Conservation (phyloP, 805 yeast genomes). For the Monosporozyma yasuniensis region DNA sequence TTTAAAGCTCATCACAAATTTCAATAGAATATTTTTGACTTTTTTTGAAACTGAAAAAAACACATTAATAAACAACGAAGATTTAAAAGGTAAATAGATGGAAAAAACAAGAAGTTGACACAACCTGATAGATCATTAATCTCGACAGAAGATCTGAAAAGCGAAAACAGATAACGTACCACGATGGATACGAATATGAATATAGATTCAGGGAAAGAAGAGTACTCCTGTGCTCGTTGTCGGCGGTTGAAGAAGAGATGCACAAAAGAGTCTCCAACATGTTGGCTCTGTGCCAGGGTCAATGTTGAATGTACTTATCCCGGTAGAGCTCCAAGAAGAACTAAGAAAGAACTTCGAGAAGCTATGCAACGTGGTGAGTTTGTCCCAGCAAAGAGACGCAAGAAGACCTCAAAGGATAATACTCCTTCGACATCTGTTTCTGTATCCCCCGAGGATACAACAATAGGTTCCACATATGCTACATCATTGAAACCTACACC, state of each 20-base stretch:
- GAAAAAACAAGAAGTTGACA: not conserved
- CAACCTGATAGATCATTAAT: not conserved
- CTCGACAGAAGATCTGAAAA: not conserved
- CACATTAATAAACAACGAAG: not conserved
- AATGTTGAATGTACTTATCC: constrained; percentile 34
- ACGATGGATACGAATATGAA: too few relatives aligned
- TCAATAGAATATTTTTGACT: not conserved
- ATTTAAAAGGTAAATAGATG: not conserved
- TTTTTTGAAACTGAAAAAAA: not conserved
- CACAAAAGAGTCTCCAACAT: constrained; percentile 36
- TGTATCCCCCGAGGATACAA: not conserved
- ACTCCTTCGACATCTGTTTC: not conserved
- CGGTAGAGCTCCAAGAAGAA: constrained; percentile 36
- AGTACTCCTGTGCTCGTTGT: constrained; percentile 39
- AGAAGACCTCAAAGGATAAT: not conserved
- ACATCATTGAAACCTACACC: not conserved
- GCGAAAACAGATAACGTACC: not conserved
- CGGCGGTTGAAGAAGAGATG: constrained; percentile 43
- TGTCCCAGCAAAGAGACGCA: constrained; percentile 4
- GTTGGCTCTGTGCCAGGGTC: constrained; percentile 36
- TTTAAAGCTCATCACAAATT: not conserved
- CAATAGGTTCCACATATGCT: not conserved
- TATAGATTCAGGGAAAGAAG: constrained; percentile 5
- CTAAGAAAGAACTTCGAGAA: constrained; percentile 24
- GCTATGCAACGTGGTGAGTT: constrained; percentile 21